Evolutionary conservation across 78 protist genomes (phyloP).

Genomic region (Dictyostelium citrinum): DNA sequence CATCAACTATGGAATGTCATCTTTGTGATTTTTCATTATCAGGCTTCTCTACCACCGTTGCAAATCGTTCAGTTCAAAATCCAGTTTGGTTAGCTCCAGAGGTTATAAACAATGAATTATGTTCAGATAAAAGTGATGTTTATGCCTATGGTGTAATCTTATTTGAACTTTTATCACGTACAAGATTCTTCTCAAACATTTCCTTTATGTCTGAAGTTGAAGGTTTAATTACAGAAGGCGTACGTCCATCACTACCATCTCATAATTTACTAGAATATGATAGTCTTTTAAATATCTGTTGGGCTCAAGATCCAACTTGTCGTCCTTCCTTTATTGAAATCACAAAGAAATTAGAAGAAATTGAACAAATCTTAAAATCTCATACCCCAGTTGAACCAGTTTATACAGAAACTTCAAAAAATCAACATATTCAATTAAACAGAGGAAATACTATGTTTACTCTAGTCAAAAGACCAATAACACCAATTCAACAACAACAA

Average conservation of each 20-base stretch:
- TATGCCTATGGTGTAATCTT: slow-evolving; percentile 68
- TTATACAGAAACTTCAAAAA: not conserved
- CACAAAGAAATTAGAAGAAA: slow-evolving; percentile 7
- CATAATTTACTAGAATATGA: slow-evolving; percentile 33
- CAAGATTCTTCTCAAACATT: slow-evolving; percentile 27
- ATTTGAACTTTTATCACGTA: slow-evolving; percentile 48
- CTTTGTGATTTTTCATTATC: slow-evolving; percentile 70
- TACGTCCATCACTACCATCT: slow-evolving; percentile 64
- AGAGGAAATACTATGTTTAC: not conserved
- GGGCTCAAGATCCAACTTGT: slow-evolving; percentile 61
- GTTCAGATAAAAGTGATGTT: slow-evolving; percentile 67
- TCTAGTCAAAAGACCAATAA: not conserved
- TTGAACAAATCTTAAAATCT: slow-evolving; percentile 4
- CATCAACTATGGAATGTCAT: slow-evolving; percentile 16
- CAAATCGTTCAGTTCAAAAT: slow-evolving; percentile 57
- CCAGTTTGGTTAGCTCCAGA: slow-evolving; percentile 85
- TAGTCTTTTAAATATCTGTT: slow-evolving; percentile 11
- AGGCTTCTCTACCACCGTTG: slow-evolving; percentile 57
- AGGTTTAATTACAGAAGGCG: slow-evolving; percentile 51
- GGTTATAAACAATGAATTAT: slow-evolving; percentile 54
- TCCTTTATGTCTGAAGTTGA: slow-evolving; percentile 68
- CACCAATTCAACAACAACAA: not conserved
- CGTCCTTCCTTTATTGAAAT: slow-evolving; percentile 48
- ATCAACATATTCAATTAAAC: not conserved
- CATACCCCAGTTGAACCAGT: slow-evolving; percentile 9